Evolutionary conservation across 2,329 filamentous ascomycete genomes (phyloP), one percentile per base, ranked within the genome.

Genomic region (Lecanicillium sp.): DNA sequence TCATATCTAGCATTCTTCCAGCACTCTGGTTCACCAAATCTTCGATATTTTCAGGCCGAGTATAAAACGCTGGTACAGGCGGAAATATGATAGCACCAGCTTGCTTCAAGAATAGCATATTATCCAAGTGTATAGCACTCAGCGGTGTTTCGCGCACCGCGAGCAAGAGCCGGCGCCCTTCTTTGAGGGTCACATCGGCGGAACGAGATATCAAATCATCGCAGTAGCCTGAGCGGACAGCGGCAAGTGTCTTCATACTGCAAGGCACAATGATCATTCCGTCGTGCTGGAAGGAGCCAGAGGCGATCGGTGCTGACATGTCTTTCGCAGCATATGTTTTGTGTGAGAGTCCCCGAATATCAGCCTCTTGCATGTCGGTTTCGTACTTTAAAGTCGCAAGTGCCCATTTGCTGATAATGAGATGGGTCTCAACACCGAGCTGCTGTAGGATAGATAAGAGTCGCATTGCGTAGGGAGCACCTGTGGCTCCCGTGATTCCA

Each of bases 401-500:
- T 4, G 67, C 73, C 72, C 73, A 77, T 55, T 74, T 73, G 52
- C 62, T 67, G 38, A 77, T 65, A 8, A 76, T 62, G 2, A 73
- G 62, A 49, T 74, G 69, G 0, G 71, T 74, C 57, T 76, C 73
- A 14, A 74, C 55, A n/a, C 67, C 60, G 10, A 74, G 62, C 0
- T 55, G 52, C 1, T 67, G 67, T 0, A 77, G 64, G 3, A 62
- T 58, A 7, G 62, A 57, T 4, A 75, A 67, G 0, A 67, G 54
- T 14, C 64, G 66, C 48, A 75, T 70, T 1, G 64, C 72, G 6
- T 69, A 60, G 2, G 65, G 56, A 2, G 72, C 62, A 3, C 73
- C 73, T 0, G 73, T 76, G 1, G 73, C 73, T 3, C 73, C 73
- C 2, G 74, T 76, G 36, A 77, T 69, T 17, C 64, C 74, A 6